These are phyloP conservation scores for Entonaema liquescens DNA, from an alignment of 495 filamentous ascomycete species.

Conservation along the genomic window DNA sequence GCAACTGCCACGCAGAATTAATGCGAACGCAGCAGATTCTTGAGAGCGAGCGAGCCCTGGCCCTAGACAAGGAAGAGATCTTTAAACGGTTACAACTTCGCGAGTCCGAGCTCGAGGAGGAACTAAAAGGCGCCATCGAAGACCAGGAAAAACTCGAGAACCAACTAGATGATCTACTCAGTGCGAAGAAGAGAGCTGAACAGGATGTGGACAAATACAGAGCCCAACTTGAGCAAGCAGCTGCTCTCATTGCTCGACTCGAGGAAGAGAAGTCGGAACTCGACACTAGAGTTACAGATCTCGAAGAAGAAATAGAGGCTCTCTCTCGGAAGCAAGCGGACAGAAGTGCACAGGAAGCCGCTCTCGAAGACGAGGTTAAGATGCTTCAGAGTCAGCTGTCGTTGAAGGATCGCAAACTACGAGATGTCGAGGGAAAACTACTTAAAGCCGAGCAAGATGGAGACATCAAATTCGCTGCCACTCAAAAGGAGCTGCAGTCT, in stretches of 20 bases:
- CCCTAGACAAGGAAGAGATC: conserved; percentile 97
- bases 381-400: conserved; percentile 91
- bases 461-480: conserved; percentile 83
- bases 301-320: conserved; percentile 73
- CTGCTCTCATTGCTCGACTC: conserved; percentile 80
- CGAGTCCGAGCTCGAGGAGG: conserved; percentile 89
- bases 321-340: conserved; percentile 71
- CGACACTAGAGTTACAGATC: conserved; percentile 67
- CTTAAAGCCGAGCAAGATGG: conserved; percentile 88
- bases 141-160: conserved; percentile 95
- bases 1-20: conserved; percentile 86
- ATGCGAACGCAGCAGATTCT: conserved; percentile 89
- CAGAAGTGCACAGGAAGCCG: conserved; percentile 74
- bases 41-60: conserved; percentile 93
- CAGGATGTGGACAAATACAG: conserved; percentile 82
- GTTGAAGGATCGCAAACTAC: conserved; percentile 88
- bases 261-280: conserved; percentile 86
- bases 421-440: conserved; percentile 86
- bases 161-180: conserved; percentile 87
- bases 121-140: conserved; percentile 89
- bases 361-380: conserved; percentile 80
- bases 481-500: conserved; percentile 81
- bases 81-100: conserved; percentile 92
- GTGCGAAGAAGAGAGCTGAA: conserved; percentile 88
- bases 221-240: conserved; percentile 88